phyloP scores from a whole-genome alignment of 371 early-diverging fungal species.

The Lichtheimia hyalospora region DNA sequence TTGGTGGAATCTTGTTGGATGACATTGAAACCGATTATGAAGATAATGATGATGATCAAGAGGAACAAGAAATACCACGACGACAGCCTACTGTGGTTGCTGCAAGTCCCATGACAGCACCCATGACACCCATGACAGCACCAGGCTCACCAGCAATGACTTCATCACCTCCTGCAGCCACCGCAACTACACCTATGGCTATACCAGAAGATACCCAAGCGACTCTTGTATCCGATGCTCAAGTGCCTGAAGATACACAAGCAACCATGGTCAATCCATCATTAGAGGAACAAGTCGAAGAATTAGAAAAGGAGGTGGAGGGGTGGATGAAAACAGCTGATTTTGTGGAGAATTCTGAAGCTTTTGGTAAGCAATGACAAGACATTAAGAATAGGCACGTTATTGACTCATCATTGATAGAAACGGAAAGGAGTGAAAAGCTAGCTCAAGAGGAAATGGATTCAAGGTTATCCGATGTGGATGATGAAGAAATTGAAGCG shows the following conservation, averaged over 20 bases:
- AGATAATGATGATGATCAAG: neutral
- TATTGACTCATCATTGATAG: conserved; percentile 4
- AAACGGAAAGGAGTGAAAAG: neutral
- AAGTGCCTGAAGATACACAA: conserved; percentile 2
- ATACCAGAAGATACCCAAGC: conserved; percentile 13
- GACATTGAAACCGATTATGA: conserved; percentile 19
- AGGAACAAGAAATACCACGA: neutral
- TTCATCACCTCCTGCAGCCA: neutral
- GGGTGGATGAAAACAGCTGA: conserved; percentile 31
- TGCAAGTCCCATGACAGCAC: neutral
- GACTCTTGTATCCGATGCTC: neutral
- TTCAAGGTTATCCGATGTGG: conserved; percentile 59
- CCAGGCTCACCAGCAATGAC: conserved; percentile 1
- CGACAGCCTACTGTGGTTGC: conserved; percentile 7
- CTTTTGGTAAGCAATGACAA: conserved; percentile 31
- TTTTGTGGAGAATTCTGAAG: conserved; percentile 27
- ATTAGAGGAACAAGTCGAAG: conserved; percentile 25
- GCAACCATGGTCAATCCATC: conserved; percentile 8
- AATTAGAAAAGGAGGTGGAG: conserved; percentile 47
- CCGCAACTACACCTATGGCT: neutral
- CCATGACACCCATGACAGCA: conserved; percentile 7
- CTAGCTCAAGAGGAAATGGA: conserved; percentile 20
- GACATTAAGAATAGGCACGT: conserved; percentile 3
- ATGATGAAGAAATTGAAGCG: conserved; percentile 77
- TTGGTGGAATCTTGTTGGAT: conserved; percentile 13